Conservation (phyloP, 78 protist genomes). For the Chrysochromulina parva region DNA sequence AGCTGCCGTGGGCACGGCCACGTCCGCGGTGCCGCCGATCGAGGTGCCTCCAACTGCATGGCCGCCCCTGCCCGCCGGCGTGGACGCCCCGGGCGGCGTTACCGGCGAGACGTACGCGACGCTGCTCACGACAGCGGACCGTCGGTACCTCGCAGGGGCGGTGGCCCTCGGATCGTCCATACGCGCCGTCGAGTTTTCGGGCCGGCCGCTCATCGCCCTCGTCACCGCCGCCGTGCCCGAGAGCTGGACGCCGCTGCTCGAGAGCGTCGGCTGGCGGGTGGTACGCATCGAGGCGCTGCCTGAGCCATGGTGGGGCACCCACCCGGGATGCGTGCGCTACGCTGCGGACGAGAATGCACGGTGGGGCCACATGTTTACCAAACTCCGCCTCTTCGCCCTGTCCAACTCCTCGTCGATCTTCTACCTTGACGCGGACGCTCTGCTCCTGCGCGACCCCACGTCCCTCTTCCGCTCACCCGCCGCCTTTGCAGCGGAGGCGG, state of each 20-base stretch:
- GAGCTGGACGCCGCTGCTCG: not conserved
- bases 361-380: not conserved
- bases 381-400: not conserved
- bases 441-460: not conserved
- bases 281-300: not conserved
- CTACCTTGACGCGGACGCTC: not conserved
- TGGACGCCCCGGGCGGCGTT: not conserved
- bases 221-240: not conserved
- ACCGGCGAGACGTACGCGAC: not conserved
- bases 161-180: not conserved
- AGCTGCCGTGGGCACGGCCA: not conserved
- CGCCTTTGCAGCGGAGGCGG: not conserved
- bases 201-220: not conserved
- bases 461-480: not conserved
- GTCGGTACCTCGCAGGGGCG: not conserved
- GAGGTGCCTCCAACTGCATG: not conserved
- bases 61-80: not conserved
- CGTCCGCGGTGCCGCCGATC: not conserved
- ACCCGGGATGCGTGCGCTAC: not conserved
- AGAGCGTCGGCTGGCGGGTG: not conserved
- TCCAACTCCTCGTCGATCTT: not conserved
- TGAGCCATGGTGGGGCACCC: not conserved
- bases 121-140: not conserved
- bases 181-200: not conserved
- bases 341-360: not conserved